Evolutionary conservation across 768 basidiomycete species (phyloP).

Genomic region (Pisolithus albus): DNA sequence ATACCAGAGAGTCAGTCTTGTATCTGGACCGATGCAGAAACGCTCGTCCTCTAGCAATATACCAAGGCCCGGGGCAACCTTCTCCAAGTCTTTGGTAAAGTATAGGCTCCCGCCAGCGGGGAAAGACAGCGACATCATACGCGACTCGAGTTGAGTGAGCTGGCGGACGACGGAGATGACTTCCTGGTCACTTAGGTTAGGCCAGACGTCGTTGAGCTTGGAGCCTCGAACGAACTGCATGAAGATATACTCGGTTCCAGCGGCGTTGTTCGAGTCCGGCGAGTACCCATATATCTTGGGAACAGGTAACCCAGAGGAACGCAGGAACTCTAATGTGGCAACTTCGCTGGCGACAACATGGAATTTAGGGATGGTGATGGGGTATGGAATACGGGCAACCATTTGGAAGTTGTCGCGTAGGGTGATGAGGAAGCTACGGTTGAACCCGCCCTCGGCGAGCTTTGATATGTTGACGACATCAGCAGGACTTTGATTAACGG

Average conservation of each 20-base stretch:
- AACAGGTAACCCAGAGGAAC: slow-evolving; percentile 24
- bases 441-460: slow-evolving; percentile 28
- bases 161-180: slow-evolving; percentile 38
- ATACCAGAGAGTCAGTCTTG: slow-evolving; percentile 38
- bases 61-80: slow-evolving; percentile 26
- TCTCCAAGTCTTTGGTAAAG: slow-evolving; percentile 39
- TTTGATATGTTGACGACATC: too few relatives aligned
- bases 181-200: slow-evolving; percentile 30
- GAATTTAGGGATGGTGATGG: slow-evolving; percentile 17
- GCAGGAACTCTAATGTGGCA: slow-evolving; percentile 19
- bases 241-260: slow-evolving; percentile 24
- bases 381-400: not conserved
- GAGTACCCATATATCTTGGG: slow-evolving; percentile 28
- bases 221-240: slow-evolving; percentile 30
- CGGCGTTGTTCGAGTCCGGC: slow-evolving; percentile 19
- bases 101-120: slow-evolving; percentile 49
- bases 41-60: slow-evolving; percentile 33
- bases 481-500: too few relatives aligned
- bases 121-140: slow-evolving; percentile 42
- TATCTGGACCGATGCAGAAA: slow-evolving; percentile 44
- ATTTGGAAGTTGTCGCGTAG: slow-evolving; percentile 15
- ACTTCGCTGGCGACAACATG: slow-evolving; percentile 25
- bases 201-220: slow-evolving; percentile 25
- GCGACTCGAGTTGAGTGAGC: slow-evolving; percentile 37
- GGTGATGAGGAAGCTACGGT: slow-evolving; percentile 27